Evolutionary conservation across 371 early-diverging fungal species (phyloP).

Genomic region (Dinochytrium kinnereticum): DNA sequence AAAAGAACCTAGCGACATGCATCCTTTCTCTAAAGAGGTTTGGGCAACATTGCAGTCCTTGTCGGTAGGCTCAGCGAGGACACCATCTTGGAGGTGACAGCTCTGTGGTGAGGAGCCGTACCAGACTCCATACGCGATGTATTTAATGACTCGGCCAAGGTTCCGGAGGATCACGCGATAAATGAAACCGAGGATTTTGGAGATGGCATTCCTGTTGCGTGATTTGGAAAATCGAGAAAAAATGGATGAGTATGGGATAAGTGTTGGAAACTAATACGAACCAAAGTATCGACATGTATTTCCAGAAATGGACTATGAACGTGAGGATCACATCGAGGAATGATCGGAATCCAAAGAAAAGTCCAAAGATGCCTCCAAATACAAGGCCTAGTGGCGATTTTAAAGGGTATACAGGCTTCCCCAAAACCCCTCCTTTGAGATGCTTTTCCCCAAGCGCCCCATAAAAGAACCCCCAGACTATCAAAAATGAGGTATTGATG

Average conservation of each 20-base stretch:
- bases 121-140: not conserved
- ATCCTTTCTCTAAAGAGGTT: not conserved
- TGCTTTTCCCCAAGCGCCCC: conserved; percentile 5
- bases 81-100: conserved; percentile 8
- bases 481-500: not conserved
- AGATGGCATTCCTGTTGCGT: conserved; percentile 9
- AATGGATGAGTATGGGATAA: not conserved
- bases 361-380: conserved; percentile 4
- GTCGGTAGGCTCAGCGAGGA: not conserved
- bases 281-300: conserved; percentile 13
- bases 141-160: not conserved
- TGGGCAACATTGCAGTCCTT: not conserved
- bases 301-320: conserved; percentile 6
- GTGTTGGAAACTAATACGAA: not conserved
- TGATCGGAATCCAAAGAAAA: conserved; percentile 15
- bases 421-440: not conserved
- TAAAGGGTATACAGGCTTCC: not conserved
- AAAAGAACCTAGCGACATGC: not conserved
- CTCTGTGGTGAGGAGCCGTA: not conserved
- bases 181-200: not conserved
- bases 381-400: not conserved
- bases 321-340: conserved; percentile 8
- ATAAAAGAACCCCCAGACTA: not conserved
- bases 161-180: conserved; percentile 5
- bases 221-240: too few relatives aligned